Evolutionary conservation across 1,284 basidiomycete genomes (phyloP).

Genomic region (Melampsora medusae): DNA sequence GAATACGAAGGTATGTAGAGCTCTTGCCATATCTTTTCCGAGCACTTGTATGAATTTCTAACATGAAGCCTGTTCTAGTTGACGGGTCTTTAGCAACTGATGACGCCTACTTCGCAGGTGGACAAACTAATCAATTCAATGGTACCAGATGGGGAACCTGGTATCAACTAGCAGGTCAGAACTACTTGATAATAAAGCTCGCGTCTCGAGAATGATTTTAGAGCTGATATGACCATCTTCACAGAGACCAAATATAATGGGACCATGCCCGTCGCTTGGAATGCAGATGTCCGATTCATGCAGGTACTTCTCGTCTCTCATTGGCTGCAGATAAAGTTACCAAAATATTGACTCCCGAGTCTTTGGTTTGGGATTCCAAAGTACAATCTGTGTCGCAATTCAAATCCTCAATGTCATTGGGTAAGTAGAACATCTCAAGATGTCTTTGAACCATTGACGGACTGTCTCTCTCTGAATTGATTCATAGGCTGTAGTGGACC

Average conservation of each 20-base stretch:
- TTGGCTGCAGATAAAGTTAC: neutral
- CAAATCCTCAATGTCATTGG: conserved; percentile 10
- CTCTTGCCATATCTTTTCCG: too few species aligned
- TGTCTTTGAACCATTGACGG: neutral
- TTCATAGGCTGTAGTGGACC: neutral
- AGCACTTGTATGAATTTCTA: too few species aligned
- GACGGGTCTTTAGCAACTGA: neutral
- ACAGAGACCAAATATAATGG: neutral
- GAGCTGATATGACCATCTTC: neutral
- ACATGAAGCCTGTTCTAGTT: neutral
- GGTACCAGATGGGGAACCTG: neutral
- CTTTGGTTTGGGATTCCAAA: neutral
- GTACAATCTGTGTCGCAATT: neutral
- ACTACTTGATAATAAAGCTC: neutral
- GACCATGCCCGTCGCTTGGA: conserved; percentile 1
- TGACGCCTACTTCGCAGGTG: neutral
- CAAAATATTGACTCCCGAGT: neutral
- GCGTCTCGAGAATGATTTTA: neutral
- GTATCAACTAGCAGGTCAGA: conserved; percentile 3
- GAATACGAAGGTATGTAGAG: neutral
- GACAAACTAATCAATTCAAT: neutral
- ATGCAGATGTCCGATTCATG: neutral
- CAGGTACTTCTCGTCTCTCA: neutral
- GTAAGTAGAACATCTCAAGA: neutral
- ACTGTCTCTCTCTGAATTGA: neutral